Conservation (phyloP, 306 rosid genomes). For the Datisca glomerata region DNA sequence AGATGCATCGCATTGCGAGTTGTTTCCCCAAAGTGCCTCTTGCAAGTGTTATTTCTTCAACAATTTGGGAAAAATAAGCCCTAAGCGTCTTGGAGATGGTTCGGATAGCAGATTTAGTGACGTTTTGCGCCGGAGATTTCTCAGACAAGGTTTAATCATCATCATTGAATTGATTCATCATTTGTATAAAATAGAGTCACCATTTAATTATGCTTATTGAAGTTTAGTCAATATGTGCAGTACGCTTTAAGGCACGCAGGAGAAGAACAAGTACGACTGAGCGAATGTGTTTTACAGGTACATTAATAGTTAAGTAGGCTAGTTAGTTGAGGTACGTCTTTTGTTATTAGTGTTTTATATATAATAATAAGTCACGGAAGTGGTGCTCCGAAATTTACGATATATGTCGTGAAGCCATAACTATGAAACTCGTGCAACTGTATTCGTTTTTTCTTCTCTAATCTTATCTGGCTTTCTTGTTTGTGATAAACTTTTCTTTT, state of each 20-base stretch:
- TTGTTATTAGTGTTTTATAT: neutral
- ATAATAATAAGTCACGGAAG: too few species aligned
- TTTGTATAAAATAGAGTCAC: neutral
- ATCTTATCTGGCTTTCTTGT: neutral
- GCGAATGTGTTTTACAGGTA: slow-evolving; percentile 40
- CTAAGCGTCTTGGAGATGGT: slow-evolving; percentile 25
- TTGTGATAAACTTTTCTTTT: neutral
- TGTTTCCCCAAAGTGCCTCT: slow-evolving; percentile 55
- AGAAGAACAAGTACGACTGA: slow-evolving; percentile 33
- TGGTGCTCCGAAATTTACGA: too few species aligned
- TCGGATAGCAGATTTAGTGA: slow-evolving; percentile 54
- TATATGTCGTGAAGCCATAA: too few species aligned
- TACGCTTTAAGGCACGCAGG: slow-evolving; percentile 56
- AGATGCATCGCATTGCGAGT: slow-evolving; percentile 63
- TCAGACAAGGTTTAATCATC: slow-evolving; percentile 58
- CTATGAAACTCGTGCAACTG: too few species aligned
- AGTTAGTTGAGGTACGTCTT: neutral
- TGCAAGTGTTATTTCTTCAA: slow-evolving; percentile 92
- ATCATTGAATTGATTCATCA: neutral
- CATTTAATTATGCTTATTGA: neutral
- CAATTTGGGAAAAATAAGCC: slow-evolving; percentile 38
- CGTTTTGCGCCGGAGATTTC: slow-evolving; percentile 77
- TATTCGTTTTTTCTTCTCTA: too few species aligned
- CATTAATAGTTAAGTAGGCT: neutral
- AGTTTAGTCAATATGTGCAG: slow-evolving; percentile 17